Evolutionary conservation across 2,329 filamentous ascomycete genomes (phyloP).

Genomic region (Rachicladosporium sp.): DNA sequence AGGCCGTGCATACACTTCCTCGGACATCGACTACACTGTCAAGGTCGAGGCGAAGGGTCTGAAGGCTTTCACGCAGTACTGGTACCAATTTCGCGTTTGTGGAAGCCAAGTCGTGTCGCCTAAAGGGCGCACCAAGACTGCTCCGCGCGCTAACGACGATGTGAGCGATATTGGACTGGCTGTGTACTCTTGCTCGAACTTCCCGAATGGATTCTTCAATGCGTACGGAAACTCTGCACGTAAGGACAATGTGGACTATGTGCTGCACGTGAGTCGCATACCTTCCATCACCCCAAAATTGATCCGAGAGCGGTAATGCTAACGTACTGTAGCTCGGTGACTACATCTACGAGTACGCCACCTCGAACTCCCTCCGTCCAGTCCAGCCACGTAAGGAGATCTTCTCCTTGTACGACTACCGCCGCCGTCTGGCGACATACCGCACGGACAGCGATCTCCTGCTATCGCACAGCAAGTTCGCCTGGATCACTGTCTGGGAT

Average conservation of each 20-base stretch:
- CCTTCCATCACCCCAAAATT: no score
- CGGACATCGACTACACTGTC: constrained; percentile 18
- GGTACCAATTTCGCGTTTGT: constrained; percentile 17
- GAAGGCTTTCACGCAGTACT: constrained; percentile 16
- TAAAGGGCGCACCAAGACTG: constrained; percentile 17
- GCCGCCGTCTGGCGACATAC: constrained; percentile 29
- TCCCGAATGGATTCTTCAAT: constrained; percentile 16
- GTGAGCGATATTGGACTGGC: constrained; percentile 13
- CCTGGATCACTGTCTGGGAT: constrained; percentile 32
- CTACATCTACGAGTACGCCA: constrained; percentile 33
- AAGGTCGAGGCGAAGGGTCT: constrained; percentile 16
- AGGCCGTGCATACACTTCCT: constrained; percentile 16
- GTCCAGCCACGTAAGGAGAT: constrained; percentile 26
- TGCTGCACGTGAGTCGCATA: constrained; percentile 18
- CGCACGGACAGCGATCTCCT: constrained; percentile 30
- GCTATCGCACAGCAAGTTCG: constrained; percentile 27
- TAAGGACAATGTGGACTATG: constrained; percentile 29
- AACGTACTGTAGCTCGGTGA: constrained; percentile 22
- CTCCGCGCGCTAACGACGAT: constrained; percentile 13
- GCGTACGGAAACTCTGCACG: constrained; percentile 16
- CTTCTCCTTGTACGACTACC: constrained; percentile 32
- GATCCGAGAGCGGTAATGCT: no score
- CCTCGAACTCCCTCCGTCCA: constrained; percentile 19
- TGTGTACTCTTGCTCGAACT: constrained; percentile 18
- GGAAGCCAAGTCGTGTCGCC: constrained; percentile 13